phyloP scores from a whole-genome alignment of 306 rosid genomes.

The Lathyrus sativus region DNA sequence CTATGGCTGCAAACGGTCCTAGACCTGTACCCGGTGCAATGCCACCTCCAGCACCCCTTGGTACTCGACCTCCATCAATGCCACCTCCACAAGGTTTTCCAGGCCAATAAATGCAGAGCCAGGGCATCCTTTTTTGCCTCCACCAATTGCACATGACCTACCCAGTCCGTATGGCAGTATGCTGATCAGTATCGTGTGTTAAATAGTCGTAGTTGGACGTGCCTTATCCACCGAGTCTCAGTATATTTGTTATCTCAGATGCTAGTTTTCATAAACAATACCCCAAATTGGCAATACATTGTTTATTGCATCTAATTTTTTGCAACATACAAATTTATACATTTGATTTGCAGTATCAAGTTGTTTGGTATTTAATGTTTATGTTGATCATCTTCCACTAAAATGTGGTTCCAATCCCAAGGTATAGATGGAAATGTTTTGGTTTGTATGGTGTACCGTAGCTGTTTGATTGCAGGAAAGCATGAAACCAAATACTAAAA shows the following conservation, averaged over 20 bases:
- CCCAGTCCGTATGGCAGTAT: neutral
- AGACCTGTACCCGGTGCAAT: slow-evolving; percentile 78
- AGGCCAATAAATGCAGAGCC: slow-evolving; percentile 57
- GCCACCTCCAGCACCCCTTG: slow-evolving; percentile 75
- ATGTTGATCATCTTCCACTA: slow-evolving; percentile 12
- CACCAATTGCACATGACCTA: slow-evolving; percentile 59
- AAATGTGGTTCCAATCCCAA: neutral
- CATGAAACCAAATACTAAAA: neutral
- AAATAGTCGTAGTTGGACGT: neutral
- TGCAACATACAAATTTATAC: slow-evolving; percentile 17
- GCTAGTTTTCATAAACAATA: neutral
- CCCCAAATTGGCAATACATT: neutral
- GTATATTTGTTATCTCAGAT: neutral
- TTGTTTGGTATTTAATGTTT: slow-evolving; percentile 2
- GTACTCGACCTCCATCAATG: slow-evolving; percentile 66
- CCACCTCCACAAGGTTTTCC: slow-evolving; percentile 81
- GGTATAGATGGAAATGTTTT: neutral
- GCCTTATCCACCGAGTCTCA: slow-evolving; percentile 6
- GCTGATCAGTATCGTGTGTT: slow-evolving; percentile 6
- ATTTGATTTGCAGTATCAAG: neutral
- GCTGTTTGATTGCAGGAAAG: too few species aligned
- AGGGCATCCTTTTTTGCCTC: slow-evolving; percentile 57
- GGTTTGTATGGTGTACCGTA: neutral
- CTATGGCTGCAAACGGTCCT: slow-evolving; percentile 83
- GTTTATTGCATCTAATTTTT: slow-evolving; percentile 4